Conservation (phyloP, 148 eudicot genomes). For the Camellia japonica region DNA sequence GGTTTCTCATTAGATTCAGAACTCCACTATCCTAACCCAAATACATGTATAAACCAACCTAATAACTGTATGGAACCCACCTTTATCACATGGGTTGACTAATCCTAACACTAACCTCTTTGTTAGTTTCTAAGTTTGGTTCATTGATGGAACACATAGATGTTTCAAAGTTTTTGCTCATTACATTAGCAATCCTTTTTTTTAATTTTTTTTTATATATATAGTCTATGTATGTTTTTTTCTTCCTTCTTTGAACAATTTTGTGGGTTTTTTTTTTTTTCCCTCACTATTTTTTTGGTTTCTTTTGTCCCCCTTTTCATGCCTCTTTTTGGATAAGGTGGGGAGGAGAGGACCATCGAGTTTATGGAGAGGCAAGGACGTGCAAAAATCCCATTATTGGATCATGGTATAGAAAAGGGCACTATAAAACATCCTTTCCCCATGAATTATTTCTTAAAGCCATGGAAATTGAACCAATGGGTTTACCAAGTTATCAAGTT, state of each 20-base stretch:
- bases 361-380: slow-evolving; percentile 97
- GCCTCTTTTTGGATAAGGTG: slow-evolving; percentile 50
- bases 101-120: neutral
- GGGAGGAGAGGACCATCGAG: slow-evolving; percentile 84
- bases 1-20: too few species aligned
- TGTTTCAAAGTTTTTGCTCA: neutral
- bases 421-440: slow-evolving; percentile 86
- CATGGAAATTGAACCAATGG: slow-evolving; percentile 88
- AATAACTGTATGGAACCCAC: too few species aligned
- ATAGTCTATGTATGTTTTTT: neutral
- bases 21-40: too few species aligned
- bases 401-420: slow-evolving; percentile 73
- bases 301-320: neutral
- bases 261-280: neutral
- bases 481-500: slow-evolving; percentile 90
- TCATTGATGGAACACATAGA: neutral
- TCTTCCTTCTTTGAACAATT: neutral
- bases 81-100: too few species aligned
- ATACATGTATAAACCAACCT: too few species aligned
- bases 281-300: neutral
- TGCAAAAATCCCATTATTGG: slow-evolving; percentile 67
- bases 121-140: neutral
- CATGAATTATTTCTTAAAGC: slow-evolving; percentile 69
- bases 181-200: neutral
- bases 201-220: too few species aligned